Evolutionary conservation across 163 green algal species (phyloP), one percentile per base, ranked within the genome.

Genomic region (Chlorella variabilis): DNA sequence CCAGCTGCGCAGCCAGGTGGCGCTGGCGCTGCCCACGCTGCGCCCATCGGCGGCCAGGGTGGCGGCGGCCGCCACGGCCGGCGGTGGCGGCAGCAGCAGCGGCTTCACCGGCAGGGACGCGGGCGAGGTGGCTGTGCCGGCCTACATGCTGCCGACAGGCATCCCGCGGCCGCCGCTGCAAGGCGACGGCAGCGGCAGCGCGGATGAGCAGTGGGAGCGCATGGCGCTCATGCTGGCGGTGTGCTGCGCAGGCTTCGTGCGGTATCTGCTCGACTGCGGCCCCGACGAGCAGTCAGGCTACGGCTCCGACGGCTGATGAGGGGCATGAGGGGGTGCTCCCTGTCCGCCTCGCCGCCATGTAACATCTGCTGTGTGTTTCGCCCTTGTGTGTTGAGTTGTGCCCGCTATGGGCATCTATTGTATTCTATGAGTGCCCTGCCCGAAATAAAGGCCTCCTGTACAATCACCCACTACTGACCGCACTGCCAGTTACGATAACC

Each of bases 81-180:
- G 36, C 13, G 56, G 8, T 36, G 39, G 11, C 23, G n/a, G 34
- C 71, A 68, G 71, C 49, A 38, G 25, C 29, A 5, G 34, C 1
- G 33, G 71, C 2, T 11, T 6, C 36, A 33, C 27, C 27, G 17
- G 36, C 36, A 4, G 54, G 8, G 38, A 18, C 36, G 42, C 42
- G 4, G 31, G 45, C 17, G 45, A 20, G 42, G 27, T 34, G 2
- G 38, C 66, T 20, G 73, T 80, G 25, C 73, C 73, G 0, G 29
- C 27, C 27, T 80, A 80, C 73, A 80, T 80, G 73, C 73, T 80
- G 56, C 54, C 73, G 1, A 71, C 54, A 0, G 73, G 73, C 73
- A 80, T 80, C 7, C 73, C 42, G 34, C 73, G 73, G 25, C 73
- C 73, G 36, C 36, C 73, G 56, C 73, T 80, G 45, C 17, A 34